Base-by-base conservation (phyloP, 495 filamentous ascomycete species). In the Neurospora sp. region DNA sequence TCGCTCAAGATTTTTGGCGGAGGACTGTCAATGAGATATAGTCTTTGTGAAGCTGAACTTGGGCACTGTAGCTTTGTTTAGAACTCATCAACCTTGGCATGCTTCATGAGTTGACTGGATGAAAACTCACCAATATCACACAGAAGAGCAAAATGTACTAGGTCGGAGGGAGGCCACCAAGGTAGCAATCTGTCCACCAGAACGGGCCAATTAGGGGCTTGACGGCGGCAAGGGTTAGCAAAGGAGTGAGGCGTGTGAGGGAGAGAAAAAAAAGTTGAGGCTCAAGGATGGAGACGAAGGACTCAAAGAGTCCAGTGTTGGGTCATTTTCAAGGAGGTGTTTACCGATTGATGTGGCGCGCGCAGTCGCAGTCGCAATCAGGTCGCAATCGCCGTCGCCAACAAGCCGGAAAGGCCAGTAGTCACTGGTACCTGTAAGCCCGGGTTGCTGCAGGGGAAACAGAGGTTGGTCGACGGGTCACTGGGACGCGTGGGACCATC, bases 111-210 rank as follows among this genome's bases (percentile, higher is more conserved):
- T 65, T 65, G 7, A 82, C 81, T 84, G 81, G 83, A 82, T 69
- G 78, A 72, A 70, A 72, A 84, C 84, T 84, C 81, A 86, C 84
- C 83, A 85, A 84, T 86, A 85, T 86, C 81, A 83, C 84, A 86
- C 82, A 84, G 78, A 69, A 78, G 77, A 79, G 72, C 59, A 69
- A 61, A 35, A 9, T 18, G 53, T 35, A 35, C 70, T 38, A 41
- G 71, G 69, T 68, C 72, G 22, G 27, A 70, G 74, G 74, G 72
- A 74, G 77, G 76, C 53, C 53, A 65, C 53, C 53, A 65, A 65
- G 27, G 31, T 65, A 65, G 53, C 70, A 79, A 79, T 81, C 78
- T 78, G 80, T 76, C 78, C 80, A 80, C 74, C 39, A 61, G 69
- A 53, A 69, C 38, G 39, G 69, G 69, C 78, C 71, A 82, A 82